Evolutionary conservation across 225 moss, liverwort and hornwort genomes (phyloP), one percentile per base, ranked within the genome.

Genomic region (Rhytidiadelphus loreus): DNA sequence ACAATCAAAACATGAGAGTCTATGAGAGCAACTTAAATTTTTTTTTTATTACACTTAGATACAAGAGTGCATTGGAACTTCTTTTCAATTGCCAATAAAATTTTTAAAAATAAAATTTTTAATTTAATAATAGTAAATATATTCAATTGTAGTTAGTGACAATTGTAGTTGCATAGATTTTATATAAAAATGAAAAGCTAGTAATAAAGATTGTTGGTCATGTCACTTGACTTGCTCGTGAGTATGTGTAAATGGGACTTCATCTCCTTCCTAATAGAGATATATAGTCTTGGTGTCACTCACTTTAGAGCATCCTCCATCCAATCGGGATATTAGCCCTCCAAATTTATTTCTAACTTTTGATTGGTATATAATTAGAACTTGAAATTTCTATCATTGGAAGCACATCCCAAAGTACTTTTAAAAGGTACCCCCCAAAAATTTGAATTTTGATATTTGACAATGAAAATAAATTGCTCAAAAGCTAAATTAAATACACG

Each of bases 321-420:
- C 72, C 28, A 28, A 72, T 2, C 2, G 0, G 4, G 10, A 16
- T 16, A 4, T 28, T 44, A 6, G 1, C 17, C 12, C 0, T 44
- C 28, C 72, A 72, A 72, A 16, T 28, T 16, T 28, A 28, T 28
- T 72, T 72, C 6, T 44, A 44, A 28, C 0, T 44, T 70, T 28
- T 16, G 16, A 72, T 0, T 8, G 0, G 0, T 44, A 28, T 28
- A 44, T 10, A 29, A 44, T 72, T 17, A 29, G 6, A 44, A 29
- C 0, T 44, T 29, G 3, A 6, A 28, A 44, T 44, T 44, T 44
- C 3, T 29, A 44, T 11, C 2, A 72, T 17, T 44, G 3, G 21
- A 44, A 72, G 16, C 1, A 3, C 17, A 44, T 44, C 9, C 5
- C 3, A 35, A 29, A 44, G 5, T 10, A 26, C 6, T 28, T 44